Percentiles rank a stretch among this genome's conserved stretches.
Conservation (phyloP, 73 alveolate genomes). For the Paramecium pentaurelia region DNA sequence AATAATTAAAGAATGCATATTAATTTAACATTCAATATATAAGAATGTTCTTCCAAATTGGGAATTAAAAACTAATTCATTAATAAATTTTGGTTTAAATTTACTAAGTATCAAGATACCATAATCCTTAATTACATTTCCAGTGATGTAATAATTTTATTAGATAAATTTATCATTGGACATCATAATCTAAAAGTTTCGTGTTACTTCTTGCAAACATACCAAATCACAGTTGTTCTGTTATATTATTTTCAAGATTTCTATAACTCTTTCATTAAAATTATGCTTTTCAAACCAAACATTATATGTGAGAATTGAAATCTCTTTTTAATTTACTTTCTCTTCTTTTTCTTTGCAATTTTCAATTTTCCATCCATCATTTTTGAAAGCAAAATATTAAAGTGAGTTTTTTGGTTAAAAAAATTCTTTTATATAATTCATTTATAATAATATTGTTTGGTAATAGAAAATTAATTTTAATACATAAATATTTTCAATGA, state of each 20-base stretch:
- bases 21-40: slow-evolving; percentile 37
- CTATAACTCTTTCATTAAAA: slow-evolving; percentile 58
- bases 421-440: not conserved
- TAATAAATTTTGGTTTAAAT: not conserved
- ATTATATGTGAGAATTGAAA: slow-evolving; percentile 61
- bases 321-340: not conserved
- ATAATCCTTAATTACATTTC: slow-evolving; percentile 56
- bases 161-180: slow-evolving; percentile 5
- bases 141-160: slow-evolving; percentile 46
- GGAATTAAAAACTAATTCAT: slow-evolving; percentile 36
- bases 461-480: not conserved
- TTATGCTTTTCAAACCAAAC: slow-evolving; percentile 70
- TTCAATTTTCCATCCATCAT: not conserved
- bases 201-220: slow-evolving; percentile 68
- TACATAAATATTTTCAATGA: not conserved
- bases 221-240: slow-evolving; percentile 63
- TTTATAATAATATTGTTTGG: not conserved
- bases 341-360: not conserved
- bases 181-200: slow-evolving; percentile 18
- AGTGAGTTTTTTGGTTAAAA: not conserved
- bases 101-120: slow-evolving; percentile 64
- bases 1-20: not conserved
- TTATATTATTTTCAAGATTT: slow-evolving; percentile 40
- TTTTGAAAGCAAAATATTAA: not conserved
- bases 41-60: slow-evolving; percentile 60